phyloP scores from a whole-genome alignment of 2,329 filamentous ascomycete species.

The Aspergillus ochraceus region DNA sequence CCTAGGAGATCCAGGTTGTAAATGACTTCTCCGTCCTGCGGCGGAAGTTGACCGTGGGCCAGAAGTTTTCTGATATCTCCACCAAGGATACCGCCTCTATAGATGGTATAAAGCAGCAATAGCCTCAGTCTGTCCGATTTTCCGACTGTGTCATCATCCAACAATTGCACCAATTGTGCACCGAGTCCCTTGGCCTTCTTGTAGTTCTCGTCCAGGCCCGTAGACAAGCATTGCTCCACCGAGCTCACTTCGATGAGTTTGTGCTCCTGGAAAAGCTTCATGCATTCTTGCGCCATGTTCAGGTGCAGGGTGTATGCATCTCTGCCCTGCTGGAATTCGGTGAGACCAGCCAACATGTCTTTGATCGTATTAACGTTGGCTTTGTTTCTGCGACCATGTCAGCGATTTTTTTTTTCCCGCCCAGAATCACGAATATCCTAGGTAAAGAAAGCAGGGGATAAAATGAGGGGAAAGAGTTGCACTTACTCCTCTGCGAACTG shows the following conservation, averaged over 20 bases:
- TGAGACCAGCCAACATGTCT: conserved; percentile 93
- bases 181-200: conserved; percentile 87
- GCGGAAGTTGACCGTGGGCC: conserved; percentile 75
- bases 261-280: conserved; percentile 83
- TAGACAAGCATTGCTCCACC: conserved; percentile 86
- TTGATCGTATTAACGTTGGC: conserved; percentile 87
- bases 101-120: conserved; percentile 81
- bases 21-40: conserved; percentile 70
- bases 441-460: neutral
- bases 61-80: conserved; percentile 84
- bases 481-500: conserved; percentile 75
- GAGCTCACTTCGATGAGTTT: conserved; percentile 86
- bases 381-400: conserved; percentile 50
- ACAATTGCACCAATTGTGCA: conserved; percentile 78
- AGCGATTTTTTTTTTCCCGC: neutral
- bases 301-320: conserved; percentile 92
- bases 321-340: conserved; percentile 94
- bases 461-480: neutral
- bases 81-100: conserved; percentile 77
- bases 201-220: conserved; percentile 88
- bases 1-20: conserved; percentile 78
- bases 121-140: conserved; percentile 78
- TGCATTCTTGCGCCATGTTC: conserved; percentile 95
- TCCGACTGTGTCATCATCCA: conserved; percentile 77
- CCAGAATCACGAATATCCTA: neutral